Evolutionary conservation across 1,284 basidiomycete species (phyloP), one percentile per base, ranked within the genome.

Genomic region (Ceratobasidium sp.): DNA sequence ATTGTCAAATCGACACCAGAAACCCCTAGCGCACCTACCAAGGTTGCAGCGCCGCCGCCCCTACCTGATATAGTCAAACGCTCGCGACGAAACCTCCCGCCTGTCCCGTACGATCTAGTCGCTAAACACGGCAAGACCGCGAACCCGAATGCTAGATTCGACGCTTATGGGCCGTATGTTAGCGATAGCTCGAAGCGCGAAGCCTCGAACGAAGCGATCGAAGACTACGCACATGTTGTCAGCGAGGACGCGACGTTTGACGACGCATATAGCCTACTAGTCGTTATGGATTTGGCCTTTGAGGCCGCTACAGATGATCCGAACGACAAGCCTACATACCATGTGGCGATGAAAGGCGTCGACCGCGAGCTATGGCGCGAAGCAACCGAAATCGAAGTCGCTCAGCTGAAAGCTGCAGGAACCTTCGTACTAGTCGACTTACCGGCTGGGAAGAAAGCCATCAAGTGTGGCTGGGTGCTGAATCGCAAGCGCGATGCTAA

Each of bases 341-440:
- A 30, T 9, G 26, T n/a, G 28, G 59, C 59, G 14, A 61, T 61
- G 59, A 61, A 61, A 32, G 59, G 59, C 18, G 5, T 21, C n/a
- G 59, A 61, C 26, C 43, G 59, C 1, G 59, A 61, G 30, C 30
- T 61, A 46, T 61, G 59, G 59, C 43, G 59, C 26, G 59, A 61
- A n/a, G 59, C 59, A 48, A 46, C 59, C 26, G 45, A 45, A 9
- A 16, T 28, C 4, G 43, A 61, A 48, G 45, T 61, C 43, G 28
- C 23, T 48, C 59, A 61, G 43, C 26, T 61, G 43, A 45, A 46
- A 32, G 59, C 26, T 16, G 30, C 59, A 46, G 59, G 59, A 30
- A 61, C 59, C 6, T 39, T 39, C 14, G 36, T 6, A 14, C 36
- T 39, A 39, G 36, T 39, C 14, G 36, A 39, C 6, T 39, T 39